Evolutionary conservation across 441 rosid species (phyloP), one percentile per base, ranked within the genome.

Genomic region (Eruca vesicaria): DNA sequence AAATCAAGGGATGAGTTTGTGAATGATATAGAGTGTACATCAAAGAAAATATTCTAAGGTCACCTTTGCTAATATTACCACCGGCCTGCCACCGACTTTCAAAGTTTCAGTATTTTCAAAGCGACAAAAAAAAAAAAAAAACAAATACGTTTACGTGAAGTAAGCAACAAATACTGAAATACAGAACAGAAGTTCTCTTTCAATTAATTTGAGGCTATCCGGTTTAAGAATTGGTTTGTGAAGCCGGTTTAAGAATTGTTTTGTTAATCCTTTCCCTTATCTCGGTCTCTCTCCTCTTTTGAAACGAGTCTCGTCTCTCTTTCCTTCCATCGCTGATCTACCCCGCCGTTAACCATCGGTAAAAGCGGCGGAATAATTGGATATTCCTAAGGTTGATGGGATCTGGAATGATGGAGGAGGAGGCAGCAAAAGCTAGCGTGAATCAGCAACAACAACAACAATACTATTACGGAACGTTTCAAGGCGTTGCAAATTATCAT

Each of bases 401-500:
- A 78, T 78, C 75, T 32, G 9, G 3, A 41, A 56, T 63, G 36
- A 88, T 88, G 93, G 82, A 61, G 19, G 84, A 83, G 55, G 88
- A 84, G 43, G 84, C 78, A 64, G 82, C 79, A 70, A 82, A 69
- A 61, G 73, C 72, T 52, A 84, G 45, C 61, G 8, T 32, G 1
- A 56, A 75, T 77, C 74, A 79, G 76, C 76, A 78, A 45, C 73
- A 28, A 60, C 76, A 78, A 45, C 73, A 28, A 60, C 86, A 76
- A 68, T 74, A 78, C 66, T 82, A 81, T 63, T 90, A 94, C 78
- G 98, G 98, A 6, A 90, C 98, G 56, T 94, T 94, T 75, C 98
- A 90, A 78, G 97, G 98, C 75, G 98, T 89, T 2, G 91, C 93
- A 21, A 94, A 94, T 62, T 86, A 86, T 78, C 81, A 81, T 32